Conservation (phyloP, 1,284 basidiomycete genomes). For the Pseudomicrostroma phylloplanum region DNA sequence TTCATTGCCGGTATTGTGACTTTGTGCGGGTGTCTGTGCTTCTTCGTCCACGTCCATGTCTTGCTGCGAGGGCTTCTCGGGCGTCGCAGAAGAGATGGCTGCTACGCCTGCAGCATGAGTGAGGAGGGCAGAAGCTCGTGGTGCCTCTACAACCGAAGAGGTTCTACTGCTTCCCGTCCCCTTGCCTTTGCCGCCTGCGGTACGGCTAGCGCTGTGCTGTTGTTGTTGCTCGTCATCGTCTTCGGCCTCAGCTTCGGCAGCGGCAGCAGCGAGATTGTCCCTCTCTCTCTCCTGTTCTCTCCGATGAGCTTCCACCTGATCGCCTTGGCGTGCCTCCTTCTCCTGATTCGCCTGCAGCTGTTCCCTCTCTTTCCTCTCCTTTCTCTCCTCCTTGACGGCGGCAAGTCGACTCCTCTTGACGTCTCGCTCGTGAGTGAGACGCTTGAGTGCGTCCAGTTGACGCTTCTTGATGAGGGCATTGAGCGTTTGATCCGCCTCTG, state of each 20-base stretch:
- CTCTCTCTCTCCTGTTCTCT: constrained; percentile 17
- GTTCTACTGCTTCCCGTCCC: constrained; percentile 31
- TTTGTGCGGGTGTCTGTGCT: constrained; percentile 20
- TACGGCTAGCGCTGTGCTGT: constrained; percentile 15
- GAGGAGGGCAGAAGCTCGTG: not conserved
- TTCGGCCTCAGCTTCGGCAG: constrained; percentile 15
- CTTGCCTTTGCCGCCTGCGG: constrained; percentile 23
- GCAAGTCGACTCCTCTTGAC: constrained; percentile 43
- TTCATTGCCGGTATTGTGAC: not conserved
- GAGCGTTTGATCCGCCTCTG: constrained; percentile 42
- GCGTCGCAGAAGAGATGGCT: not conserved
- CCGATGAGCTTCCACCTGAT: constrained; percentile 23
- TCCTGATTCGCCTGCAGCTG: constrained; percentile 13
- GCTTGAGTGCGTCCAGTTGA: constrained; percentile 42
- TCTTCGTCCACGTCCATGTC: constrained; percentile 2
- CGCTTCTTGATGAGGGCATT: constrained; percentile 48
- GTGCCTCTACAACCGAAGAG: constrained; percentile 8
- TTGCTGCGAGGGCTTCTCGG: not conserved
- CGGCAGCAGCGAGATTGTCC: constrained; percentile 13
- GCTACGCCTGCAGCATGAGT: constrained; percentile 20
- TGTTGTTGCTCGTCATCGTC: constrained; percentile 37
- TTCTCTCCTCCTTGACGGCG: constrained; percentile 39
- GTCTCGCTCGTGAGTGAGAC: constrained; percentile 41
- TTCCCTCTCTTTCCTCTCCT: constrained; percentile 35
- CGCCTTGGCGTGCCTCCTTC: constrained; percentile 19